Percentiles rank a stretch among this genome's conserved stretches.
These are phyloP conservation scores for Colletotrichum horii DNA, from an alignment of 2,329 filamentous ascomycete species.

Conservation along the genomic window DNA sequence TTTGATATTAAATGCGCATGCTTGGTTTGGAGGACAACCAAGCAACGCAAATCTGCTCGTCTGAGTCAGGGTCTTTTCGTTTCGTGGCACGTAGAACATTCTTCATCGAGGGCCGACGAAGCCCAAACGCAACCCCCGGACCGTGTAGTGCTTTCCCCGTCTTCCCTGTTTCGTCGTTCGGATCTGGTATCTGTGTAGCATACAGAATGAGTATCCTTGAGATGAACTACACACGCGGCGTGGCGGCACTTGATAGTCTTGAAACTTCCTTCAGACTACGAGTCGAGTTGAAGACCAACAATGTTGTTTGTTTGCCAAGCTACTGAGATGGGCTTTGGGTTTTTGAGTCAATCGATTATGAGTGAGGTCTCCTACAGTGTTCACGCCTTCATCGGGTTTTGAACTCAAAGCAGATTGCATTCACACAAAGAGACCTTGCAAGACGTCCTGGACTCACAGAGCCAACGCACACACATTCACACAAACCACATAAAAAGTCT, in stretches of 20 bases:
- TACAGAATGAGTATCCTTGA: background rate
- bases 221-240: background rate
- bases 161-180: background rate
- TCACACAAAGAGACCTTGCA: background rate
- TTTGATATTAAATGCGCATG: too few relatives aligned
- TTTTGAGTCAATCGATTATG: background rate
- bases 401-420: background rate
- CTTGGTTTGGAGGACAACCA: too few relatives aligned
- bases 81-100: too few relatives aligned
- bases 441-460: rapidly evolving
- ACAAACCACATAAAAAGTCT: background rate
- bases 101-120: background rate
- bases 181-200: background rate
- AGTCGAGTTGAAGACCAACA: background rate
- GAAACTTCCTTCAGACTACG: background rate
- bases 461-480: background rate
- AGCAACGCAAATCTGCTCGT: too few relatives aligned
- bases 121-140: background rate
- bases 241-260: background rate
- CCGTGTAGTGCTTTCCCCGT: background rate
- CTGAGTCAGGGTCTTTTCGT: too few relatives aligned
- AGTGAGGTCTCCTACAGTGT: background rate
- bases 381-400: rapidly evolving
- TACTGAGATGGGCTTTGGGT: background rate
- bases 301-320: background rate